A percentile compares a stretch with the other conserved stretches of the same genome.
Evolutionary conservation across 495 filamentous ascomycete species (phyloP).

Genomic region (Penicillium dipodomyicola): DNA sequence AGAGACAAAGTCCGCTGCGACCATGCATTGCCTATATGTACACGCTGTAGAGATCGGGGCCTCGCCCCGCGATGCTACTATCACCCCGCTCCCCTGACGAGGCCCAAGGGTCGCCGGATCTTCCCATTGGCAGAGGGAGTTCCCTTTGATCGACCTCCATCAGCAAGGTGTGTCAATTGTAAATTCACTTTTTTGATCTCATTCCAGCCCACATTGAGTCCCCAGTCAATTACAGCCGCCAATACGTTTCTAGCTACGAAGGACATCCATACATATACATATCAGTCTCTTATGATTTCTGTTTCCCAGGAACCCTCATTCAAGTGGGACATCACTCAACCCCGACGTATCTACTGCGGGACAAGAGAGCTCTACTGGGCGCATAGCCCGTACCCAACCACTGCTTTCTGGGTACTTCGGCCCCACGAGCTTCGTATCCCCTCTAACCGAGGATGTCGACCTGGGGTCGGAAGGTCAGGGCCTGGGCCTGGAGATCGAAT

Average conservation of each 20-base stretch:
- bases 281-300: background rate
- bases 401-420: conserved; percentile 33
- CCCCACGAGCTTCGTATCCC: conserved; percentile 33
- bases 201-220: background rate
- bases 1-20: conserved; percentile 49
- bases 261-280: background rate
- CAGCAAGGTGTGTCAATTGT: conserved; percentile 10
- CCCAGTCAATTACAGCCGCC: background rate
- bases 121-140: conserved; percentile 18
- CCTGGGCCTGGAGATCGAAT: conserved; percentile 10
- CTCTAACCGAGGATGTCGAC: conserved; percentile 22
- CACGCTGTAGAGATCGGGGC: conserved; percentile 29
- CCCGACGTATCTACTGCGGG: background rate
- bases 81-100: conserved; percentile 42
- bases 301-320: conserved; percentile 7
- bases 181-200: background rate
- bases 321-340: conserved; percentile 10
- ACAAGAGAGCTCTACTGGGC: background rate
- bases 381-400: conserved; percentile 12
- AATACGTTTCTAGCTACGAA: background rate
- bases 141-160: conserved; percentile 14
- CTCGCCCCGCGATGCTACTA: conserved; percentile 32
- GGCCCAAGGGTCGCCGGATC: conserved; percentile 6
- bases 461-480: conserved; percentile 14
- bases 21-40: conserved; percentile 35